Evolutionary conservation across 371 early-diverging fungal genomes (phyloP).

Genomic region (Apophysomyces sp.): DNA sequence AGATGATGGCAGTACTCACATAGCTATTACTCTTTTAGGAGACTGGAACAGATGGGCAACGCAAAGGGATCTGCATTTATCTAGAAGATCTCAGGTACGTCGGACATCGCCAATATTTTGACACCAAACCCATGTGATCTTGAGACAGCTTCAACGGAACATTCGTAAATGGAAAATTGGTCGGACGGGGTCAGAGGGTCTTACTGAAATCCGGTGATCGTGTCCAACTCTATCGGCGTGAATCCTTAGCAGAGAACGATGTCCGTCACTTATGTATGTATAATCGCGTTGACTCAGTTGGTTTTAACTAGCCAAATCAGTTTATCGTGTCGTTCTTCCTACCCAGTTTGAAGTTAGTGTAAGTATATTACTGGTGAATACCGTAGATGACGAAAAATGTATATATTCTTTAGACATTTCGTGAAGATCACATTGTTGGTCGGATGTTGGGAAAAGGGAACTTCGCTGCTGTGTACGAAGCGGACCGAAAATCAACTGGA

Average conservation of each 20-base stretch:
- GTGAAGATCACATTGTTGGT: conserved; percentile 50
- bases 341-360: conserved; percentile 21
- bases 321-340: conserved; percentile 24
- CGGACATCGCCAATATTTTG: background rate
- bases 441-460: conserved; percentile 59
- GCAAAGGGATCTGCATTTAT: conserved; percentile 38
- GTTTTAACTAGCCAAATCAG: conserved; percentile 9
- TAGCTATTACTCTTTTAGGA: conserved; percentile 34
- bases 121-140: conserved; percentile 20
- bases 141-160: conserved; percentile 74
- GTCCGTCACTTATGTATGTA: conserved; percentile 28
- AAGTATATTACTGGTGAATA: background rate
- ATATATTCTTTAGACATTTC: conserved; percentile 44
- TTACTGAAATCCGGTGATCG: conserved; percentile 63
- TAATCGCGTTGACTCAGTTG: background rate
- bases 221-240: conserved; percentile 58
- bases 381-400: background rate
- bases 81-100: conserved; percentile 44
- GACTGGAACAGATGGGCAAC: conserved; percentile 24
- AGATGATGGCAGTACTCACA: background rate
- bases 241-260: conserved; percentile 13
- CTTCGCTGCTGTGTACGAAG: conserved; percentile 62
- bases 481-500: conserved; percentile 45
- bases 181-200: conserved; percentile 45
- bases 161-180: conserved; percentile 59